These are phyloP conservation scores for Stylonectria norvegica DNA, from an alignment of 2,329 filamentous ascomycete genomes.

Conservation along the genomic window DNA sequence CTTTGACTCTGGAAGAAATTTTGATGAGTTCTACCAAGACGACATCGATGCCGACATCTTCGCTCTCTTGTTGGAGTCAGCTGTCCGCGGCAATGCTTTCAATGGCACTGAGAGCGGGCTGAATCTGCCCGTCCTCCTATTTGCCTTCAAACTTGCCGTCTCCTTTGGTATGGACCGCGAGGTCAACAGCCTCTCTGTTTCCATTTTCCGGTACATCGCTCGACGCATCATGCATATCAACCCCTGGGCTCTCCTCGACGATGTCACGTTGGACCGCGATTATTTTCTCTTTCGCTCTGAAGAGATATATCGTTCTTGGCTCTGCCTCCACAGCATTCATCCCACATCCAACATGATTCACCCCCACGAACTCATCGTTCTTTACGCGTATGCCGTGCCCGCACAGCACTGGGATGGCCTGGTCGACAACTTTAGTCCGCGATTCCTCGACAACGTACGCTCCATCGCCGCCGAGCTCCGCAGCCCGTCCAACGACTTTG, in stretches of 20 bases:
- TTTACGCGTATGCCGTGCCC: background rate
- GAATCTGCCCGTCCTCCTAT: conserved; percentile 22
- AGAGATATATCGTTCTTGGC: conserved; percentile 25
- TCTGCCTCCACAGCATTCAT: background rate
- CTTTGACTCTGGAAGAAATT: background rate
- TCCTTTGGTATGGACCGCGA: conserved; percentile 16
- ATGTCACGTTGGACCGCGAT: conserved; percentile 2
- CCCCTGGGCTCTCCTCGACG: conserved; percentile 4
- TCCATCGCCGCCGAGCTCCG: too few species aligned
- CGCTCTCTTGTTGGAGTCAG: conserved; percentile 18
- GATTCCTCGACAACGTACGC: too few species aligned
- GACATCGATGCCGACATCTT: conserved; percentile 16
- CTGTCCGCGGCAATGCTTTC: conserved; percentile 14
- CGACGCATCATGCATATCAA: conserved; percentile 21
- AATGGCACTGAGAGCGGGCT: conserved; percentile 18
- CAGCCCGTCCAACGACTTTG: too few species aligned
- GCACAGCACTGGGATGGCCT: background rate
- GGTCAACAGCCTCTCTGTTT: conserved; percentile 13
- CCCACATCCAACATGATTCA: too few species aligned
- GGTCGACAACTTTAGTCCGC: background rate
- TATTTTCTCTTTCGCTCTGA: conserved; percentile 23
- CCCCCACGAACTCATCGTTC: background rate
- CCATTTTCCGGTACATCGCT: conserved; percentile 21
- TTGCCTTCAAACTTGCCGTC: conserved; percentile 12
- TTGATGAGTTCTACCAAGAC: background rate